Evolutionary conservation across 2,329 filamentous ascomycete species (phyloP), one percentile per base, ranked within the genome.

Genomic region (Fusarium veterinarium): DNA sequence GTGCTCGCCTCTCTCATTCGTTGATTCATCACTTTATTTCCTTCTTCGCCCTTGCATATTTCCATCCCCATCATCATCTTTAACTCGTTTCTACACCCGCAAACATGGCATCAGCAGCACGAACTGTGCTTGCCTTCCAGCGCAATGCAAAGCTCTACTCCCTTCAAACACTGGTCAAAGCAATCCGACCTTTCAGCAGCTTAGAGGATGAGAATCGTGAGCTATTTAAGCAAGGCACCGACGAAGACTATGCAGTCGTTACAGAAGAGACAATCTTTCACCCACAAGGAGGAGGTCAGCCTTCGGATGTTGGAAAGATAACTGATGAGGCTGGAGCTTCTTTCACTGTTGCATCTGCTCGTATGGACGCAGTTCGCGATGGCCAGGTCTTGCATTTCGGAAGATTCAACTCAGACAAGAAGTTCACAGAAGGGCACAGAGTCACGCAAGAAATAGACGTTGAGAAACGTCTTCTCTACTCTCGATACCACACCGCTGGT

Each of bases 241-340:
- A 87, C 9, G 79, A 85, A 4, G 85, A 89, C 72, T 85, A 86
- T 75, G 86, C 90, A n/a, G 79, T 93, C 25, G 84, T 89, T 10
- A 92, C 90, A 0, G 83, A 88, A 4, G 81, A 87, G 51, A 94
- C 92, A n/a, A 91, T 94, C 68, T 94, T 94, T 81, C 91, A 94
- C 69, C 89, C 91, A 0, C 92, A 94, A 79, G 92, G 92, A 25
- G 92, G 92, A 67, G 92, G 92, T 12, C 92, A 94, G 76, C 92
- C 92, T 1, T 91, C 88, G 0, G 92, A 94, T 69, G 84, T 86
- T 16, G 92, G 92, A 25, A 81, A 77, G 44, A 91, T 94, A 69
- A 81, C 80, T 1, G 70, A 74, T 23, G 61, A 70, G 1, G 52
- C 51, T 1, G 77, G 75, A 0, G 52, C 33, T 0, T 63, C 45